These are phyloP conservation scores for Circinella umbellata DNA, from an alignment of 371 early-diverging fungal genomes.

Conservation along the genomic window DNA sequence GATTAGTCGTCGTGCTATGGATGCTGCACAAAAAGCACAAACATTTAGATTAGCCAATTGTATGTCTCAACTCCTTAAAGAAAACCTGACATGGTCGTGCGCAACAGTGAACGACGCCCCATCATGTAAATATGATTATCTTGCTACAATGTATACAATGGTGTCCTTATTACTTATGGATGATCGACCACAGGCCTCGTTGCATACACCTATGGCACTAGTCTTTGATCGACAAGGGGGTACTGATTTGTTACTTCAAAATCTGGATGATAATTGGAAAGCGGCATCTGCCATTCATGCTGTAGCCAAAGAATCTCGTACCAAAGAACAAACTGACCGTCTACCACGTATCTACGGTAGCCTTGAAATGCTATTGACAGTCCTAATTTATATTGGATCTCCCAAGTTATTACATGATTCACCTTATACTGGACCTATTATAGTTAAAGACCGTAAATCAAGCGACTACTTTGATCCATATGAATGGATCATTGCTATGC, in stretches of 20 bases:
- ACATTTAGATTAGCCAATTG: slow-evolving; percentile 65
- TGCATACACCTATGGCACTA: slow-evolving; percentile 74
- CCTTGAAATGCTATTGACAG: slow-evolving; percentile 65
- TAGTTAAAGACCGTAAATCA: slow-evolving; percentile 60
- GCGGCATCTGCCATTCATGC: slow-evolving; percentile 37
- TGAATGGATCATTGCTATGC: slow-evolving; percentile 67
- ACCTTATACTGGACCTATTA: slow-evolving; percentile 60
- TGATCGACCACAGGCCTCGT: slow-evolving; percentile 65
- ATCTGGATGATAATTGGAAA: slow-evolving; percentile 64
- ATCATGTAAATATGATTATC: slow-evolving; percentile 58
- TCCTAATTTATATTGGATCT: slow-evolving; percentile 65
- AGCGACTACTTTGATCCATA: slow-evolving; percentile 72
- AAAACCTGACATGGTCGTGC: slow-evolving; percentile 57
- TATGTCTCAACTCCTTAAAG: slow-evolving; percentile 54
- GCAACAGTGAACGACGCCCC: slow-evolving; percentile 32
- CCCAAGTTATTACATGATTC: slow-evolving; percentile 73
- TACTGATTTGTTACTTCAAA: slow-evolving; percentile 57
- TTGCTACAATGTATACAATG: slow-evolving; percentile 56
- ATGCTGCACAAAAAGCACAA: slow-evolving; percentile 54
- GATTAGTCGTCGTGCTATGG: slow-evolving; percentile 64
- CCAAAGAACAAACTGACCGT: slow-evolving; percentile 29
- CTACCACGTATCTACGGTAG: slow-evolving; percentile 37
- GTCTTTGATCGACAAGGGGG: slow-evolving; percentile 74
- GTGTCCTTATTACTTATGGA: slow-evolving; percentile 50
- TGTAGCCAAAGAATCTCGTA: slow-evolving; percentile 28